Evolutionary conservation across 257 asterid species (phyloP).

Genomic region (Solanum bukasovii): DNA sequence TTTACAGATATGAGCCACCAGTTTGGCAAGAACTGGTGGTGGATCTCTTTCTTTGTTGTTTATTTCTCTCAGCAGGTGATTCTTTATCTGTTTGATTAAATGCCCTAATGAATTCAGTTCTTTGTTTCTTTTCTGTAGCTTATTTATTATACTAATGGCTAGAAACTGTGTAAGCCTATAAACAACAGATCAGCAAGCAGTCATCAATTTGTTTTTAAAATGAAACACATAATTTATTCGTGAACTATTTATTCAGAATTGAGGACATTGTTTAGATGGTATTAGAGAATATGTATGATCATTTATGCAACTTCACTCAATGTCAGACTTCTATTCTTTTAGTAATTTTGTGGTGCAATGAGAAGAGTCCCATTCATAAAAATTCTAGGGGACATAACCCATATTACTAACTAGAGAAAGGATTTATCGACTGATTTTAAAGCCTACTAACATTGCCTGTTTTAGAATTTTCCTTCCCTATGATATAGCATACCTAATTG

Average conservation of each 20-base stretch:
- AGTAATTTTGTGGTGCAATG: no score
- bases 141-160: background rate
- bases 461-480: no score
- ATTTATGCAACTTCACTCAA: no score
- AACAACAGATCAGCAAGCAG: background rate
- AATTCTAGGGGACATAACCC: background rate
- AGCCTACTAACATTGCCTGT: no score
- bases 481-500: no score
- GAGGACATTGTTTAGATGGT: no score
- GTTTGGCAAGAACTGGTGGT: slow-evolving; percentile 78
- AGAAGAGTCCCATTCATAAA: background rate
- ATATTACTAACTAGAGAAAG: background rate
- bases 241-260: no score
- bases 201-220: background rate
- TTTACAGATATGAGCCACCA: slow-evolving; percentile 57
- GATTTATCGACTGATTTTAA: background rate
- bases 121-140: background rate
- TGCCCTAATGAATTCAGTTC: background rate
- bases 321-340: no score
- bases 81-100: background rate
- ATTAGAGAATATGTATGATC: no score
- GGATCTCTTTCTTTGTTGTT: slow-evolving; percentile 81
- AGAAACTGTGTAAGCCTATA: background rate
- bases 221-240: background rate
- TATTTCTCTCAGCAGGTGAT: slow-evolving; percentile 77